Conservation (phyloP, 2,329 filamentous ascomycete species). For the Hypoxylon sp. region DNA sequence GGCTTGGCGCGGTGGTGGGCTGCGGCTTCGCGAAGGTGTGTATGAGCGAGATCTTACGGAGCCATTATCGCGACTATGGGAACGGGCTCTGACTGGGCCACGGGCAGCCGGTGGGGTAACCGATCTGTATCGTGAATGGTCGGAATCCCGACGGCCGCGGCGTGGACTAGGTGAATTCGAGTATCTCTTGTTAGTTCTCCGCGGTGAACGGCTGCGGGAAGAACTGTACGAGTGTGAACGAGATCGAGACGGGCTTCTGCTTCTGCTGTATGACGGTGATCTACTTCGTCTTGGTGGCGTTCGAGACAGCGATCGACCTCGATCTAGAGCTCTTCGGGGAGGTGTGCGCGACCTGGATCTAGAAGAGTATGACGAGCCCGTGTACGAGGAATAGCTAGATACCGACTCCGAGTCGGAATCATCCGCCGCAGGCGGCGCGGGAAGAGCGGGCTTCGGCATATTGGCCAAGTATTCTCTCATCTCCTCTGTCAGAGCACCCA, state of each 20-base stretch:
- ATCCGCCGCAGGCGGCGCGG: constrained; percentile 67
- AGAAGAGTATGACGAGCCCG: constrained; percentile 66
- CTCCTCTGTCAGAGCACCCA: constrained; percentile 92
- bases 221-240: constrained; percentile 44
- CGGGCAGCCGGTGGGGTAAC: constrained; percentile 37
- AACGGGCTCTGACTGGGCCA: constrained; percentile 29
- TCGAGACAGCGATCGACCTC: constrained; percentile 50
- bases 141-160: constrained; percentile 35
- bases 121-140: constrained; percentile 38
- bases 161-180: constrained; percentile 41
- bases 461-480: constrained; percentile 93
- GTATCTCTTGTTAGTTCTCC: constrained; percentile 37
- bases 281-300: constrained; percentile 46
- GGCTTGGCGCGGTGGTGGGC: constrained; percentile 36
- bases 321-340: constrained; percentile 48
- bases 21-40: constrained; percentile 39
- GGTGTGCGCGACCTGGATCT: constrained; percentile 58
- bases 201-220: constrained; percentile 43
- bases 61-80: constrained; percentile 37
- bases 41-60: constrained; percentile 39
- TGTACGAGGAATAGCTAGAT: constrained; percentile 82
- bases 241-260: constrained; percentile 47
- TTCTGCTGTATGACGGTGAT: constrained; percentile 46
- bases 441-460: constrained; percentile 83
- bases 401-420: constrained; percentile 75